Evolutionary conservation across 108 stramenopile genomes (phyloP).

Genomic region (Nitzschia sp.): DNA sequence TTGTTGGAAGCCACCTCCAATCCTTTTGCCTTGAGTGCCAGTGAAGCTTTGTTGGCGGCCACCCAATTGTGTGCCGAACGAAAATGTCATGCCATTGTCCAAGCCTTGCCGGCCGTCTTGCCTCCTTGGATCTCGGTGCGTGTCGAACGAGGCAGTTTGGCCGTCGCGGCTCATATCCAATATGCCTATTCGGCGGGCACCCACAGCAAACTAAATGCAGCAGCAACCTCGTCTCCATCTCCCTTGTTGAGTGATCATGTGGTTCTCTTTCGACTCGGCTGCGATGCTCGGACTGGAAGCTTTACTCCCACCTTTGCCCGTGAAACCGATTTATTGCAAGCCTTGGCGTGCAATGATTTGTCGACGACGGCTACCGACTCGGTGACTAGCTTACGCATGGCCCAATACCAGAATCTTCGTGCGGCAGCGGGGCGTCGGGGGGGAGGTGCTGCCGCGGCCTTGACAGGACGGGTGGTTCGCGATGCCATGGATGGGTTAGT

Average conservation of each 20-base stretch:
- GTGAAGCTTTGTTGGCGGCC: constrained; percentile 81
- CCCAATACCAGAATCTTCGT: constrained; percentile 37
- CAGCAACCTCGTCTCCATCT: background rate
- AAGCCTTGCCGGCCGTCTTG: constrained; percentile 52
- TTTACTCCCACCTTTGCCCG: constrained; percentile 73
- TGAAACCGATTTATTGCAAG: constrained; percentile 53
- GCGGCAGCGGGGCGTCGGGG: background rate
- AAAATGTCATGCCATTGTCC: constrained; percentile 69
- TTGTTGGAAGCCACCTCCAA: constrained; percentile 74
- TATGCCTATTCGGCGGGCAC: constrained; percentile 30
- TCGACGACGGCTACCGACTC: constrained; percentile 50
- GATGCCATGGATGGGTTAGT: constrained; percentile 78
- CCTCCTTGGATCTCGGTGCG: constrained; percentile 76
- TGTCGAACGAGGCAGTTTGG: constrained; percentile 73
- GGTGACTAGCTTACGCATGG: constrained; percentile 58
- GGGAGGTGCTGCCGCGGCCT: constrained; percentile 33
- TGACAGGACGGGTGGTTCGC: constrained; percentile 66
- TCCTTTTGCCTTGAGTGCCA: constrained; percentile 80
- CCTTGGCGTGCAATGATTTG: constrained; percentile 71
- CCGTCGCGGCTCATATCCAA: constrained; percentile 61
- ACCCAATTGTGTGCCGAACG: constrained; percentile 78
- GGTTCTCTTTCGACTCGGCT: constrained; percentile 74
- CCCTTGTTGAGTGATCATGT: constrained; percentile 31
- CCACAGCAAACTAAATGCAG: background rate
- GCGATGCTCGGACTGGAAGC: constrained; percentile 77